Base-by-base conservation (phyloP, 306 rosid genomes). In the Castanea crenata region DNA sequence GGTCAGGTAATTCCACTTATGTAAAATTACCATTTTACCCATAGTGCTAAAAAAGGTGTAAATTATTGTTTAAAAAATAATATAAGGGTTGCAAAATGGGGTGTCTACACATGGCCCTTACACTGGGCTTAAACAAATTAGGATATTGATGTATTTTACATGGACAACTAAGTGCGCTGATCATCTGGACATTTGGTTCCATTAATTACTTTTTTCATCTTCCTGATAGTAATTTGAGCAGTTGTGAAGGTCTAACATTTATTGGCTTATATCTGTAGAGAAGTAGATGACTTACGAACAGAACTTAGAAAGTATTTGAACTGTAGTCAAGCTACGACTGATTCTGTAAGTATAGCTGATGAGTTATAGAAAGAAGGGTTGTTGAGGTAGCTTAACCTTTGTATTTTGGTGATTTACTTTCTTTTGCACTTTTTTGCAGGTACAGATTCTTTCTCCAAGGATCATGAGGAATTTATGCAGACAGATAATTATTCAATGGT, bases 401-500 rank as follows among this genome's bases (percentile, higher is more conserved):
- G 75, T 52, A 76, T 73, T 12, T 32, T 78, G 68, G 32, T 35
- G 38, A 74, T 83, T 74, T 79, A 77, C 72, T 78, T 54, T 58
- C 55, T 67, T 75, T 69, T 61, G 74, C 64, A 69, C 20, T 81
- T 46, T 46, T 5, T 12, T 80, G 73, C 83, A 89, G 96, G 83
- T 79, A 52, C 74, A 72, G 78, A 76, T 85, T 84, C 90, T 78
- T 79, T 88, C 68, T 79, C 83, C 75, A 87, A 84, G 84, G 81
- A 78, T 84, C 56, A 83, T 72, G 77, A 85, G 78, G 87, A 85
- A 80, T 41, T 80, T 77, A 73, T 56, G 71, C 83, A 83, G 77
- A 75, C 81, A 61, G 87, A 89, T 79, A 84, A 79, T 67, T 81
- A 74, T 81, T 86, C 89, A 73, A 35, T 81, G 91, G 92, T 87